These are phyloP conservation scores for Eucalyptus cloeziana DNA, from an alignment of 345 rosid genomes.

Conservation along the genomic window DNA sequence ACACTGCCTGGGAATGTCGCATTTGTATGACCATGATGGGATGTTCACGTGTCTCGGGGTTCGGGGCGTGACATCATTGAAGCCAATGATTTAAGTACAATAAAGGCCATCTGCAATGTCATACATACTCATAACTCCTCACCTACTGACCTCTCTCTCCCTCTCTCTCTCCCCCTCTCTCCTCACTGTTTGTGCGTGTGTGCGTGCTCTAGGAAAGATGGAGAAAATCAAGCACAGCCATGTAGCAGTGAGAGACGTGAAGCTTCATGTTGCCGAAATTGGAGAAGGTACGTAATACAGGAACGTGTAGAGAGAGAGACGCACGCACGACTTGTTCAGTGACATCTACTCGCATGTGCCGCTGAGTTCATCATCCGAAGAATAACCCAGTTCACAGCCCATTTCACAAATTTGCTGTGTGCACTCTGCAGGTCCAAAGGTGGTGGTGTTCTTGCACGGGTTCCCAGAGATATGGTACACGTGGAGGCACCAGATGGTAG, in stretches of 20 bases:
- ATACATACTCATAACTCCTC: background rate
- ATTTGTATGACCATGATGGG: too few relatives aligned
- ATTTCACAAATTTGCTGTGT: background rate
- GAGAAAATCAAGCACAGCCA: constrained; percentile 30
- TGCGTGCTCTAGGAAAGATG: background rate
- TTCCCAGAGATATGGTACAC: constrained; percentile 39
- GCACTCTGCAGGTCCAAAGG: background rate
- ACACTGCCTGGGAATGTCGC: too few relatives aligned
- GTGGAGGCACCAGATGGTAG: constrained; percentile 34
- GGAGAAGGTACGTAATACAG: constrained; percentile 16
- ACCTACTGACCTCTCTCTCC: background rate
- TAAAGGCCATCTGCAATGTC: background rate
- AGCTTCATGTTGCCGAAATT: constrained; percentile 36
- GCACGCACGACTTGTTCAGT: background rate
- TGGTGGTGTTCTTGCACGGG: constrained; percentile 29
- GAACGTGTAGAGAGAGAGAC: background rate
- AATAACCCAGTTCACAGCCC: background rate
- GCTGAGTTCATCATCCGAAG: background rate
- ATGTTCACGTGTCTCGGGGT: too few relatives aligned
- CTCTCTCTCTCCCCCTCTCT: background rate
- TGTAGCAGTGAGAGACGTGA: constrained; percentile 22
- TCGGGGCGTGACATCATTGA: too few relatives aligned
- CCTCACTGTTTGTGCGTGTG: background rate
- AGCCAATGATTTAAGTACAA: background rate
- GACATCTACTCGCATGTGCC: background rate